Evolutionary conservation across 2,329 filamentous ascomycete species (phyloP).

Genomic region (Fusarium pseudograminearum): DNA sequence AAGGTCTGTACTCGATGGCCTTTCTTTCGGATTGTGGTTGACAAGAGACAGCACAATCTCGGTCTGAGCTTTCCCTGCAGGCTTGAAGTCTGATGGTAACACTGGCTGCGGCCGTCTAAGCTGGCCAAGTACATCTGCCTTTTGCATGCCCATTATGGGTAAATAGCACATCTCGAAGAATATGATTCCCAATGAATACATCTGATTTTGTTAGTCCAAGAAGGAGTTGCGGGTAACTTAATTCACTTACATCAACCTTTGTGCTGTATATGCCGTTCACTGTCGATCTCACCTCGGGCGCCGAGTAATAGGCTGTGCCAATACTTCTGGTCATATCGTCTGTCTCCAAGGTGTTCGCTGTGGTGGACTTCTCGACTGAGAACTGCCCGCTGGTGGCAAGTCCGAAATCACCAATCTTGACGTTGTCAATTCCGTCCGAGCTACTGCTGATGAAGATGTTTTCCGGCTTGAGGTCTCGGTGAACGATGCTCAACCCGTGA

Average conservation of each 20-base stretch:
- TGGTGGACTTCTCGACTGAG: conserved; percentile 66
- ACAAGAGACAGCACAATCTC: conserved; percentile 84
- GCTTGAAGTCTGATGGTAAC: conserved; percentile 79
- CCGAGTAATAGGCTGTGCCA: conserved; percentile 89
- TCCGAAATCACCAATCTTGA: conserved; percentile 97
- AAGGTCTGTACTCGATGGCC: conserved; percentile 85
- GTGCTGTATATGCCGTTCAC: conserved; percentile 84
- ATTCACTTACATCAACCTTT: conserved; percentile 82
- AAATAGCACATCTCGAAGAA: conserved; percentile 97
- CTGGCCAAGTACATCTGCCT: conserved; percentile 72
- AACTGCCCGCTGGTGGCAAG: conserved; percentile 90
- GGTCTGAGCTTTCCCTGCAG: conserved; percentile 77
- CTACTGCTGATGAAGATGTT: conserved; percentile 87
- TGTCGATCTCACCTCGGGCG: conserved; percentile 86
- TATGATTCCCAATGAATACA: conserved; percentile 97
- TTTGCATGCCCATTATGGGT: conserved; percentile 74
- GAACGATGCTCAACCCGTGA: conserved; percentile 90
- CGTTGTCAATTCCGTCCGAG: conserved; percentile 82
- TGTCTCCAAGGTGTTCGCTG: conserved; percentile 57
- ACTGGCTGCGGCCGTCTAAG: conserved; percentile 75
- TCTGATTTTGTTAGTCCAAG: conserved; percentile 59
- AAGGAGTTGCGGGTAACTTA: neutral
- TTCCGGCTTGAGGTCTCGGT: conserved; percentile 95
- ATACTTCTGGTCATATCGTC: conserved; percentile 78
- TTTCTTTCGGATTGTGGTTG: conserved; percentile 82